Evolutionary conservation across 805 yeast species (phyloP).

Genomic region (Vanderwaltozyma polyspora): DNA sequence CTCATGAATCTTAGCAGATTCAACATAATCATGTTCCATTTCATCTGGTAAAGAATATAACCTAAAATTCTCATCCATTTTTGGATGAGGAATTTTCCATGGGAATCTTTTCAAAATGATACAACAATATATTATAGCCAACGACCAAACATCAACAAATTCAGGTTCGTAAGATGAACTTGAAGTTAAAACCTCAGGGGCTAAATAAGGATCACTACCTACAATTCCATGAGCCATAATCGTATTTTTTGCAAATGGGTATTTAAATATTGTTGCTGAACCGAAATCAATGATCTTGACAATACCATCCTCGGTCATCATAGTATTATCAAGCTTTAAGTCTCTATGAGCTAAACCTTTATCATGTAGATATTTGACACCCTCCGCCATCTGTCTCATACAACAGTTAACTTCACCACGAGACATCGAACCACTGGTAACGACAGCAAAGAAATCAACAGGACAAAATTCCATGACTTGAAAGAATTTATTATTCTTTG

Average conservation of each 20-base stretch:
- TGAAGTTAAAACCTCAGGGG: slow-evolving; percentile 60
- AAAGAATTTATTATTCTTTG: slow-evolving; percentile 55
- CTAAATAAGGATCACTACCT: slow-evolving; percentile 78
- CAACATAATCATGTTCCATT: slow-evolving; percentile 60
- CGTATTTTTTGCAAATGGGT: slow-evolving; percentile 55
- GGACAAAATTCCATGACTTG: slow-evolving; percentile 85
- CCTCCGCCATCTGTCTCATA: slow-evolving; percentile 59
- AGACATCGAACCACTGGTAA: slow-evolving; percentile 74
- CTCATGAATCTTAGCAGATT: slow-evolving; percentile 62
- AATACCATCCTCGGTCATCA: slow-evolving; percentile 60
- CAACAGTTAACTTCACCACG: slow-evolving; percentile 75
- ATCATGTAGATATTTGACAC: slow-evolving; percentile 61
- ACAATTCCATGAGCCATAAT: slow-evolving; percentile 63
- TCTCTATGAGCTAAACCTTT: slow-evolving; percentile 78
- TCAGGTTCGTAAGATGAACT: slow-evolving; percentile 54
- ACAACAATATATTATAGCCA: slow-evolving; percentile 75
- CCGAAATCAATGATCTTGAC: slow-evolving; percentile 76
- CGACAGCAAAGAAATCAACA: slow-evolving; percentile 72
- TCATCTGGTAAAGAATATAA: slow-evolving; percentile 57
- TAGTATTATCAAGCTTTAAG: slow-evolving; percentile 74
- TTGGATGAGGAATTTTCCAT: slow-evolving; percentile 70
- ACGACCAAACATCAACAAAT: slow-evolving; percentile 73
- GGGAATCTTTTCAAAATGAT: slow-evolving; percentile 78
- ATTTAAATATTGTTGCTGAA: slow-evolving; percentile 67
- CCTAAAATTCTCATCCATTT: slow-evolving; percentile 55